Base-by-base conservation (phyloP, 805 yeast species). In the Saccharomycopsis oosterbeekiorum region DNA sequence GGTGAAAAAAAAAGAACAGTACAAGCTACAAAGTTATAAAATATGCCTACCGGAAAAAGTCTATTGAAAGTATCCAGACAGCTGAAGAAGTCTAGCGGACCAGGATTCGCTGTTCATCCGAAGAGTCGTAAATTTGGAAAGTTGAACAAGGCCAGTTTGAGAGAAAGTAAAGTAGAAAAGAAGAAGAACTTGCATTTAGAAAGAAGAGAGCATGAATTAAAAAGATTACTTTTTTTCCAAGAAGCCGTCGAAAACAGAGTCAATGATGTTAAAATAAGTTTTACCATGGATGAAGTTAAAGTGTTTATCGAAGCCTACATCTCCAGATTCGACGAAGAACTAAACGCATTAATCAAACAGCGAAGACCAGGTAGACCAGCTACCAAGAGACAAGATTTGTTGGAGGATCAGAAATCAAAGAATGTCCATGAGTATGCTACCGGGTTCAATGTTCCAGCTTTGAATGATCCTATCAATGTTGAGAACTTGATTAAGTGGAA, bases 351-450 rank as follows among this genome's bases (percentile, higher is more conserved):
- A 60, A 81, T 79, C 64, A 73, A 70, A 4, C 82, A 79, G 60
- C 82, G 96, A 76, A 82, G 96, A 70, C 84, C 91, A n/a, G 96
- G 96, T 17, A 81, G 98, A 74, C 97, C 99, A 10, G 80, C 88
- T 17, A 73, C 88, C 5, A 81, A 80, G 63, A 83, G 84, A 69
- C 96, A 89, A 68, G 84, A 83, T 65, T 68, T 81, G 24, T 71
- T 91, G 61, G 86, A 88, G 67, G 81, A 80, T 65, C 81, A 81
- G 68, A 77, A 78, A 55, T 83, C 85, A 59, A 74, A 78, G 56
- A 97, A 92, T 61, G 58, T 68, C 43, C 80, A 81, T 50, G 83
- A 86, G 61, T 90, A 80, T 67, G 76, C 73, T 21, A 78, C 89
- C 0, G 99, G 99, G 0, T 82, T 79, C 65, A 75, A 77, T 56